Evolutionary conservation across 148 eudicot species (phyloP).

Genomic region (Dianthus caryophyllus): DNA sequence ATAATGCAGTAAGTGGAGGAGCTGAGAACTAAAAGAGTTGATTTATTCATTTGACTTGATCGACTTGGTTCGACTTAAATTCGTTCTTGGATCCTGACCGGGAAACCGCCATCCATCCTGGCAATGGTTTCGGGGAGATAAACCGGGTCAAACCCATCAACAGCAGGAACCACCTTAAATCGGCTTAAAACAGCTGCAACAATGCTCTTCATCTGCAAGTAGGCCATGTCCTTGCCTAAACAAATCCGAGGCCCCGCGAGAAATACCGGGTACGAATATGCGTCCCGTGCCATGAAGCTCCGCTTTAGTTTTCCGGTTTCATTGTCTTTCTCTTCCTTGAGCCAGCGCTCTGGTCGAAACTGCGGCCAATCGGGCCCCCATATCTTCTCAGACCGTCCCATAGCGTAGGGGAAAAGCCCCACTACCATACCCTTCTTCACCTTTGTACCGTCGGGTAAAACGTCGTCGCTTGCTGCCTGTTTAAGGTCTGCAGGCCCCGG

Average conservation of each 20-base stretch:
- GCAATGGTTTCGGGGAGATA: neutral
- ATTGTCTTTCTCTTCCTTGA: neutral
- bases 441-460: slow-evolving; percentile 36
- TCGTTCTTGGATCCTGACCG: neutral
- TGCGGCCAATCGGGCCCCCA: neutral
- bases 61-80: neutral
- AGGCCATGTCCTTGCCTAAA: slow-evolving; percentile 1
- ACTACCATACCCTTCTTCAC: slow-evolving; percentile 20
- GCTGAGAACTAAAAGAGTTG: too few relatives aligned
- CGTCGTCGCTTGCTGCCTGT: slow-evolving; percentile 22
- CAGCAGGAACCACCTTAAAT: slow-evolving; percentile 2
- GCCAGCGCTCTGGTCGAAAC: slow-evolving; percentile 7
- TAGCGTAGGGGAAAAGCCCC: neutral
- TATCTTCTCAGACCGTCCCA: slow-evolving; percentile 8
- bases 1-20: too few relatives aligned
- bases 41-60: neutral
- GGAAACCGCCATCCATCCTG: slow-evolving; percentile 5
- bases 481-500: slow-evolving; percentile 35
- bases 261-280: slow-evolving; percentile 11
- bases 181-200: slow-evolving; percentile 2
- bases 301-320: too few relatives aligned
- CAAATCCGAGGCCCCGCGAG: slow-evolving; percentile 6
- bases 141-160: slow-evolving; percentile 3
- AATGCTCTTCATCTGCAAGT: slow-evolving; percentile 11
- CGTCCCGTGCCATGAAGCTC: neutral